A percentile compares a stretch with the other conserved stretches of the same genome.
Conservation (phyloP, 352 stramenopile genomes). For the Globisporangium polare region DNA sequence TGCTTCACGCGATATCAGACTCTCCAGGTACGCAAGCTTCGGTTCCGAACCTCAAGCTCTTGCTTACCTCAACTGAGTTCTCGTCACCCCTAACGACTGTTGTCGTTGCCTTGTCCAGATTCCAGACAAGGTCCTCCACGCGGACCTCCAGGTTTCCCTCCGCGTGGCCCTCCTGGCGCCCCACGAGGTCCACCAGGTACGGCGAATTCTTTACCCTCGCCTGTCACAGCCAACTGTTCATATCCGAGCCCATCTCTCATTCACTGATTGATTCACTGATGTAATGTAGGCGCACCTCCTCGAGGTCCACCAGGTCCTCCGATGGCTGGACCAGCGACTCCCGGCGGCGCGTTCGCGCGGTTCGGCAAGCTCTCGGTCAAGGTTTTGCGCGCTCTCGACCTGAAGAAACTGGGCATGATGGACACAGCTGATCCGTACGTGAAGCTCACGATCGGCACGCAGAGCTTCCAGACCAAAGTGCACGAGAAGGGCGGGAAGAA, state of each 20-base stretch:
- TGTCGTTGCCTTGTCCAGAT: not conserved
- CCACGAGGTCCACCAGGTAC: constrained; percentile 9
- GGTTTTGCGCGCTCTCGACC: constrained; percentile 86
- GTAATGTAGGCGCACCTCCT: constrained; percentile 12
- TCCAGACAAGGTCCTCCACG: constrained; percentile 3
- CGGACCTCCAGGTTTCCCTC: constrained; percentile 9
- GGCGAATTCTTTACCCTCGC: not conserved
- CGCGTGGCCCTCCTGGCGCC: constrained; percentile 12
- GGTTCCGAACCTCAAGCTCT: not conserved
- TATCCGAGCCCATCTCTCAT: not conserved
- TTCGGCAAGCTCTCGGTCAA: constrained; percentile 92
- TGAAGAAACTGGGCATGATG: constrained; percentile 92
- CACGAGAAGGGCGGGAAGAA: constrained; percentile 91
- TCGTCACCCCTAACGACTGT: too few relatives aligned
- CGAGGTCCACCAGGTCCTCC: constrained; percentile 13
- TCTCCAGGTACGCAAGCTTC: constrained; percentile 8
- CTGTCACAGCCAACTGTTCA: not conserved
- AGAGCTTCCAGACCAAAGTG: constrained; percentile 72
- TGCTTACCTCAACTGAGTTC: not conserved
- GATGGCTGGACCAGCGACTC: constrained; percentile 19
- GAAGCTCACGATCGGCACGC: constrained; percentile 89
- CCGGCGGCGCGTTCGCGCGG: constrained; percentile 61
- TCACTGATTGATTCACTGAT: not conserved
- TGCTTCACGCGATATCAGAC: not conserved
- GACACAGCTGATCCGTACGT: constrained; percentile 93